Evolutionary conservation across 2,329 filamentous ascomycete genomes (phyloP), one percentile per base, ranked within the genome.

Genomic region (Sporothrix brasiliensis): DNA sequence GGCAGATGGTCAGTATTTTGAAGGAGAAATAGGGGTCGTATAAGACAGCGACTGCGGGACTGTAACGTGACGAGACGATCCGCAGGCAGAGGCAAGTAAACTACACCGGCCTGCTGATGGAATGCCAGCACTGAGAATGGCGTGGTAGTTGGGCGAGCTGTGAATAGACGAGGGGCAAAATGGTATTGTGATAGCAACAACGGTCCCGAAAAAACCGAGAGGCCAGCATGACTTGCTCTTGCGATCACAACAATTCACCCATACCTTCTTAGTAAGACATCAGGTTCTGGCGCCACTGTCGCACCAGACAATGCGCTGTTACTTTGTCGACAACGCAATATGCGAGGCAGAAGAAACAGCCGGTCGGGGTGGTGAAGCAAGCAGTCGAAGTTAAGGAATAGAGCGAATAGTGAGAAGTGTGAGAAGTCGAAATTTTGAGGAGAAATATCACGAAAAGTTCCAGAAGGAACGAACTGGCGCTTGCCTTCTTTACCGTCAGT

Each of bases 61-160:
- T 21, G 47, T 19, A 39, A 2, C 24, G 21, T 6, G 34, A 27
- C 3, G 3, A 41, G 24, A 14, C 19, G 21, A 30, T 27, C 11
- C n/a, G 24, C 27, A 56, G 52, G 54, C 24, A 60, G 16, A 50
- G 27, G 24, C 44, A 54, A 30, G 39, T 19, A 49, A 21, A 47
- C 30, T 52, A 49, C 53, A 58, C 47, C 49, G 66, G 41, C 66
- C 66, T 60, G 44, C n/a, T 44, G 30, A 69, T 71, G 70, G 66
- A 47, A 54, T 71, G 70, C 65, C 67, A 52, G 69, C 47, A 66
- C 27, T 50, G 27, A 52, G 69, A 63, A 56, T 71, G 69, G 69
- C 69, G 69, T 70, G 69, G 69, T 27, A 3, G 58, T 69, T 58
- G 66, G 27, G 19, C 52, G 70, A 71, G 69, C n/a, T 13, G 14